Evolutionary conservation across 1,139 yeast genomes (phyloP).

Genomic region (Candida pseudocylindracea): DNA sequence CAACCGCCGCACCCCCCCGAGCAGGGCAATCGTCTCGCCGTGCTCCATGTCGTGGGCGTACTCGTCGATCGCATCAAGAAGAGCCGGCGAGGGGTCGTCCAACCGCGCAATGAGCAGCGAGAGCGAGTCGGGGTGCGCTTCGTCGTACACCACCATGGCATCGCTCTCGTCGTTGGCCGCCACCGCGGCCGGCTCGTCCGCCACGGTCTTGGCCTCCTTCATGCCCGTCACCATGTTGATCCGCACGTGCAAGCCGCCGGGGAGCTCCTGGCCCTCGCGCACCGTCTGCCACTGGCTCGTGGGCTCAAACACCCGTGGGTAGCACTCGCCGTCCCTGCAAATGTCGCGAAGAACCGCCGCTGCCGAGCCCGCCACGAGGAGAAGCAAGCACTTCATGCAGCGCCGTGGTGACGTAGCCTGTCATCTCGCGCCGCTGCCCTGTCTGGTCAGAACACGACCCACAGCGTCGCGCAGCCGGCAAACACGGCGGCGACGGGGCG

Average conservation of each 20-base stretch:
- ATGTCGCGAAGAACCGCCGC: slow-evolving; percentile 1
- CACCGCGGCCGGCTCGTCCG: slow-evolving; percentile 6
- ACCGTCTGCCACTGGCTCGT: slow-evolving; percentile 45
- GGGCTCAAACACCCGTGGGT: slow-evolving; percentile 40
- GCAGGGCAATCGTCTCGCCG: slow-evolving; percentile 20
- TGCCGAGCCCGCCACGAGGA: too few relatives aligned
- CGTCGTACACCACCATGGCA: background rate
- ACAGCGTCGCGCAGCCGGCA: too few relatives aligned
- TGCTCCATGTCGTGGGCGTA: slow-evolving; percentile 43
- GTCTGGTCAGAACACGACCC: too few relatives aligned
- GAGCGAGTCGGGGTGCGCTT: too few relatives aligned
- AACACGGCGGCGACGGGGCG: too few relatives aligned
- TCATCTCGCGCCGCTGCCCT: too few relatives aligned
- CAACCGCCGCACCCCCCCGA: slow-evolving; percentile 5
- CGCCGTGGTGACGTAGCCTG: too few relatives aligned
- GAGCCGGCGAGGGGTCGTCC: background rate
- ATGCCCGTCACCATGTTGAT: slow-evolving; percentile 44
- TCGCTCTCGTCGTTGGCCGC: background rate
- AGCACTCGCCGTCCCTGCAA: slow-evolving; percentile 29
- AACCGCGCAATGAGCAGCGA: background rate
- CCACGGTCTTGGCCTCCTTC: slow-evolving; percentile 42
- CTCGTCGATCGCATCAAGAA: slow-evolving; percentile 27
- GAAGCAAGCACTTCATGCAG: too few relatives aligned
- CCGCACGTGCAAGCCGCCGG: slow-evolving; percentile 59
- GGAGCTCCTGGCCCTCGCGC: slow-evolving; percentile 46